Evolutionary conservation across 2,329 filamentous ascomycete species (phyloP).

Genomic region (Aureobasidium sp.): DNA sequence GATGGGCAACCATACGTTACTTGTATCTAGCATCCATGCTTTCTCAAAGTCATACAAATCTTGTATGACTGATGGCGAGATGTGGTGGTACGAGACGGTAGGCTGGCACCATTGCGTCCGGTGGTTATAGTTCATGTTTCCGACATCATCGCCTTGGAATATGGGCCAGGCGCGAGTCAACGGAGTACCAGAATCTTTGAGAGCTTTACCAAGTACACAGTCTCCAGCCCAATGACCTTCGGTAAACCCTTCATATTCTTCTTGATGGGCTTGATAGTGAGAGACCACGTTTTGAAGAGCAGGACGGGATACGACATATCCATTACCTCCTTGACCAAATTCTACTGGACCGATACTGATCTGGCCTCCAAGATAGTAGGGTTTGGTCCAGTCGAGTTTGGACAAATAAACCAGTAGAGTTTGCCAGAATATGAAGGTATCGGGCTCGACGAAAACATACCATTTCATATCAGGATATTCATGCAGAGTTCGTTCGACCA

Average conservation of each 20-base stretch:
- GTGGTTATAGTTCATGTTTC: slow-evolving; percentile 20
- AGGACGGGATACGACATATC: slow-evolving; percentile 36
- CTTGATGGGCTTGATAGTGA: slow-evolving; percentile 36
- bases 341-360: slow-evolving; percentile 30
- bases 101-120: slow-evolving; percentile 24
- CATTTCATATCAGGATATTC: slow-evolving; percentile 45
- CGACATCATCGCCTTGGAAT: slow-evolving; percentile 25
- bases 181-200: slow-evolving; percentile 21
- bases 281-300: slow-evolving; percentile 28
- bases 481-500: slow-evolving; percentile 30
- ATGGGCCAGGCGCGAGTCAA: slow-evolving; percentile 24
- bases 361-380: slow-evolving; percentile 37
- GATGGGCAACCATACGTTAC: neutral
- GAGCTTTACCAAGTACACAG: slow-evolving; percentile 24
- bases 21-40: slow-evolving; percentile 17
- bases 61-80: slow-evolving; percentile 20
- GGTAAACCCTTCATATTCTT: slow-evolving; percentile 24
- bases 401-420: slow-evolving; percentile 37
- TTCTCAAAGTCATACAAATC: slow-evolving; percentile 26
- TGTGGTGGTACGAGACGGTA: slow-evolving; percentile 23
- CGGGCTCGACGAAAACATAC: slow-evolving; percentile 54
- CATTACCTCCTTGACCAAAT: slow-evolving; percentile 38
- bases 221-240: slow-evolving; percentile 27
- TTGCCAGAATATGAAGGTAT: slow-evolving; percentile 50
- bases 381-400: slow-evolving; percentile 33